These are phyloP conservation scores for Xylaria sp. DNA, from an alignment of 2,329 filamentous ascomycete species.

Conservation along the genomic window DNA sequence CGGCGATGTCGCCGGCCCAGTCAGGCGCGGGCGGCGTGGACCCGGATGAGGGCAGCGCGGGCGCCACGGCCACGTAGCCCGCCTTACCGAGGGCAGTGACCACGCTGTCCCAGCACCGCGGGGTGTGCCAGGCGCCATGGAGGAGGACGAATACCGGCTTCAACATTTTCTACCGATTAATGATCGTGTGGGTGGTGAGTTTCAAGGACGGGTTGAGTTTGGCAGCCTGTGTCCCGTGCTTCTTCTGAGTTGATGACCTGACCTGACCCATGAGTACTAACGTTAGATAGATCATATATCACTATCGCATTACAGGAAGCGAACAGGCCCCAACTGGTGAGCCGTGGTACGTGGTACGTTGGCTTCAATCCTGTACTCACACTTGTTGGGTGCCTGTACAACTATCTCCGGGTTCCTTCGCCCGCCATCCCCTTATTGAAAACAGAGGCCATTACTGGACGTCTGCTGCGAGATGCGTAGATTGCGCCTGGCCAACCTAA, in stretches of 20 bases:
- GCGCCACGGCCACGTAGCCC: conserved; percentile 21
- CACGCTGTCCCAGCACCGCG: conserved; percentile 23
- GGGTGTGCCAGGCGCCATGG: conserved; percentile 30
- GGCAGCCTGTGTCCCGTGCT: no score
- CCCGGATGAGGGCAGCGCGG: conserved; percentile 26
- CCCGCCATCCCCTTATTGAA: background rate
- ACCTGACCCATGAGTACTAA: background rate
- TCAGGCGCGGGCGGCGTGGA: conserved; percentile 22
- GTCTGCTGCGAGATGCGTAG: no score
- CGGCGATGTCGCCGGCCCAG: conserved; percentile 24
- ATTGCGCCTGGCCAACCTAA: no score
- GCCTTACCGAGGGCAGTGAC: conserved; percentile 16
- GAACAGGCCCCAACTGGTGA: background rate
- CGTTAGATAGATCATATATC: background rate
- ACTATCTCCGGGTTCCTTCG: background rate
- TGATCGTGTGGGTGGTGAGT: no score
- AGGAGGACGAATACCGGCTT: conserved; percentile 28
- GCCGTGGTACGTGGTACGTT: background rate
- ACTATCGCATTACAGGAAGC: background rate
- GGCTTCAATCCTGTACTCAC: background rate
- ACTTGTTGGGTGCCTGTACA: no score
- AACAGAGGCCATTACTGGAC: no score
- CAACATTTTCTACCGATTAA: conserved; percentile 21
- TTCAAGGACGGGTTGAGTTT: no score
- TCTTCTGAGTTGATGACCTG: background rate